Conservation (phyloP, 805 yeast genomes). For the Schwanniomyces occidentalis region DNA sequence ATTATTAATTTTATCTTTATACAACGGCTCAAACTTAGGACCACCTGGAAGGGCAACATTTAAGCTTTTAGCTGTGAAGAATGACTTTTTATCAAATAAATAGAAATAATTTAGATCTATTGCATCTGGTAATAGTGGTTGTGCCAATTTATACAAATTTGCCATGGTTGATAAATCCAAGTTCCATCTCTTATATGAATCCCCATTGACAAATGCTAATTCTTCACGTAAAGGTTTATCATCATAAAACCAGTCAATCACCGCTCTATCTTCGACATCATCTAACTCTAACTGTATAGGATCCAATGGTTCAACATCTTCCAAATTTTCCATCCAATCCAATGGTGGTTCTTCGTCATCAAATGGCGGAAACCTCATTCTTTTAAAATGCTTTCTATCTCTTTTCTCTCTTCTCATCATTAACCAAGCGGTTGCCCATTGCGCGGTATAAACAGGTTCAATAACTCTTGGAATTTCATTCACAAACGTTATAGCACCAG, state of each 20-base stretch:
- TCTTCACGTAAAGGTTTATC: constrained; percentile 69
- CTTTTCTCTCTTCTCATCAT: constrained; percentile 93
- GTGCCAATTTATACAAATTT: constrained; percentile 62
- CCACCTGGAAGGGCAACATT: constrained; percentile 92
- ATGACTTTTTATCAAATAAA: constrained; percentile 75
- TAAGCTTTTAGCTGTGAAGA: constrained; percentile 88
- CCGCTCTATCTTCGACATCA: constrained; percentile 57
- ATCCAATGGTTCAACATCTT: constrained; percentile 71
- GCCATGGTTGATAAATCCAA: constrained; percentile 63
- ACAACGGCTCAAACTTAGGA: constrained; percentile 89
- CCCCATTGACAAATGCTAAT: constrained; percentile 61
- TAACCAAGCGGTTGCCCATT: constrained; percentile 93
- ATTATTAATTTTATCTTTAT: constrained; percentile 56
- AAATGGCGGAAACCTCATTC: constrained; percentile 93
- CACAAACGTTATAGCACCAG: constrained; percentile 95
- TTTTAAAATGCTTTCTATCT: constrained; percentile 83
- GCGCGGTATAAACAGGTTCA: constrained; percentile 88
- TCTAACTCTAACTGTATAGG: constrained; percentile 69
- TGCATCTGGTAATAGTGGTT: constrained; percentile 66
- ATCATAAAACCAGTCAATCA: constrained; percentile 80
- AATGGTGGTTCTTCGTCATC: constrained; percentile 97
- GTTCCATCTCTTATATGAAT: constrained; percentile 73
- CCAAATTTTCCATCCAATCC: constrained; percentile 76
- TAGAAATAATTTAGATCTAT: constrained; percentile 61
- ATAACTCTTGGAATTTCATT: constrained; percentile 90